phyloP scores from a whole-genome alignment of 306 rosid genomes.

The Begonia fuchsioides region DNA sequence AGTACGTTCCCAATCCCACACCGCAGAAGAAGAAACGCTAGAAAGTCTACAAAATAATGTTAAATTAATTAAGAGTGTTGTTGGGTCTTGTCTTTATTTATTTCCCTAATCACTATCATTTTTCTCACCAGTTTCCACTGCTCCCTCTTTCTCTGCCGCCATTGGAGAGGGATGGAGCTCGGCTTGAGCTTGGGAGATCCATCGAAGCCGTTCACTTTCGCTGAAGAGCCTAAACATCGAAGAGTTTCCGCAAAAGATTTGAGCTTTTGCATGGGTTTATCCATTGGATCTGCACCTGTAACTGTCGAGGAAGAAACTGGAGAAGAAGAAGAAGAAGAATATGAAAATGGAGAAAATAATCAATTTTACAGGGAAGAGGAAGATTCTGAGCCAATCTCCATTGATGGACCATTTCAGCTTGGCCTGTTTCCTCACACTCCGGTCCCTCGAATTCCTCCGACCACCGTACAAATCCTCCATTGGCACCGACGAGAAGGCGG shows the following conservation, averaged over 20 bases:
- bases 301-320: slow-evolving; percentile 1
- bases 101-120: slow-evolving; percentile 7
- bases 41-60: no score
- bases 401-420: slow-evolving; percentile 14
- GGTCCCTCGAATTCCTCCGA: slow-evolving; percentile 9
- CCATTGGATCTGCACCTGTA: slow-evolving; percentile 12
- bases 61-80: not conserved
- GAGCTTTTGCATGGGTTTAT: slow-evolving; percentile 19
- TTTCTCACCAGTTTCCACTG: not conserved
- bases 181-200: slow-evolving; percentile 22
- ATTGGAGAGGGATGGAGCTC: slow-evolving; percentile 15
- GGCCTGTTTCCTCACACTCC: slow-evolving; percentile 26
- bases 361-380: not conserved
- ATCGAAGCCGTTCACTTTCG: slow-evolving; percentile 7
- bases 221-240: slow-evolving; percentile 6
- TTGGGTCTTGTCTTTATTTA: slow-evolving; percentile 5
- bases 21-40: not conserved
- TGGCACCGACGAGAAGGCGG: slow-evolving; percentile 6
- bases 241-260: slow-evolving; percentile 1
- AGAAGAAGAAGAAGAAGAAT: slow-evolving; percentile 1
- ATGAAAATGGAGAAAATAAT: not conserved
- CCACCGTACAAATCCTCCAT: slow-evolving; percentile 13
- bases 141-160: not conserved
- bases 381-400: not conserved
- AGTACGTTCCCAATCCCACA: slow-evolving; percentile 17